A percentile compares a stretch with the other conserved stretches of the same genome.
Conservation (phyloP, 140 eudicot genomes). For the Senecio squalidus region DNA sequence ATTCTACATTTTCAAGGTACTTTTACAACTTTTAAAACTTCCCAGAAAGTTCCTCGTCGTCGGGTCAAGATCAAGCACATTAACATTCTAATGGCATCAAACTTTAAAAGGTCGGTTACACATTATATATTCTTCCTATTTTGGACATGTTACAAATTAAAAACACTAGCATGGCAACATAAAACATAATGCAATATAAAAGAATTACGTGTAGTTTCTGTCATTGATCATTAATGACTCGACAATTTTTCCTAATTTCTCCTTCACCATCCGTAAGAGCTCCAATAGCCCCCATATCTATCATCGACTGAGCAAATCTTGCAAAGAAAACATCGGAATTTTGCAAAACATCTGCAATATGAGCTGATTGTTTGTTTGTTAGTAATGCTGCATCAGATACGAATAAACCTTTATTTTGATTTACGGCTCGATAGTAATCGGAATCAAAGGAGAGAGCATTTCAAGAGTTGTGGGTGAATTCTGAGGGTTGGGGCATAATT, state of each 20-base stretch:
- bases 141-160: neutral
- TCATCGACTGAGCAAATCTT: conserved; percentile 44
- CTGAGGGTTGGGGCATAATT: conserved; percentile 31
- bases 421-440: conserved; percentile 29
- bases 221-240: conserved; percentile 29
- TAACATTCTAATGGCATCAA: too few relatives aligned
- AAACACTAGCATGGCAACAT: neutral
- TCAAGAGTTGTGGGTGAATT: conserved; percentile 30
- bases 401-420: conserved; percentile 41
- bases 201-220: neutral
- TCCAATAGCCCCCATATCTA: conserved; percentile 35
- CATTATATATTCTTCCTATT: neutral
- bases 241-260: conserved; percentile 47
- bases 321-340: conserved; percentile 23
- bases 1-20: neutral
- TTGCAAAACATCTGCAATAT: conserved; percentile 18
- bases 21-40: neutral
- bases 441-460: conserved; percentile 45
- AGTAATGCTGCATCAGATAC: conserved; percentile 54
- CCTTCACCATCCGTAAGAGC: conserved; percentile 34
- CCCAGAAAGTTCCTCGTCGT: neutral
- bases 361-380: conserved; percentile 31
- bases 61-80: neutral
- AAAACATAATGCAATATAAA: neutral
- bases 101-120: neutral